Conservation (phyloP, 352 stramenopile species). For the Phytophthora multivora region DNA sequence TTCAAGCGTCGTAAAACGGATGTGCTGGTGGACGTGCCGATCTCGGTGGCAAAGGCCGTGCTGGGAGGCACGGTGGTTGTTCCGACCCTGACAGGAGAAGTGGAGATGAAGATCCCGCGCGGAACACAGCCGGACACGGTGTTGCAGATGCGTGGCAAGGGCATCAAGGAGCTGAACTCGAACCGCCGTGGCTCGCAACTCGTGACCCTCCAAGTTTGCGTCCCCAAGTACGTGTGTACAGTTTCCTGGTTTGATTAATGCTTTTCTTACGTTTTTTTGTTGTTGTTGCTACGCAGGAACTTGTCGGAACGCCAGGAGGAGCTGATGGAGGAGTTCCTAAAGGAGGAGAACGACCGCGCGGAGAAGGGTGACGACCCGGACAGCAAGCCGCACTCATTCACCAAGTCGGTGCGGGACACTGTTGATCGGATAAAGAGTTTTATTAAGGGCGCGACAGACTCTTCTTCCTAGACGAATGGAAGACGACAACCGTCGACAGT, state of each 20-base stretch:
- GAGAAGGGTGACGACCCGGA: conserved; percentile 70
- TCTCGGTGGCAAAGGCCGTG: conserved; percentile 93
- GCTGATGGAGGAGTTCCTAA: conserved; percentile 95
- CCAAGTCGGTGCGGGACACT: conserved; percentile 76
- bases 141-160: conserved; percentile 96
- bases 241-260: neutral
- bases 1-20: conserved; percentile 96
- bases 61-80: conserved; percentile 95
- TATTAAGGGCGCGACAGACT: conserved; percentile 69
- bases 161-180: conserved; percentile 95
- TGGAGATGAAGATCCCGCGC: conserved; percentile 96
- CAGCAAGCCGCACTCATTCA: conserved; percentile 87
- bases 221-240: conserved; percentile 87
- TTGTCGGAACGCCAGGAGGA: conserved; percentile 95
- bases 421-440: conserved; percentile 91
- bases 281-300: conserved; percentile 45
- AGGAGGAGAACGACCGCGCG: conserved; percentile 79
- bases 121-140: conserved; percentile 96
- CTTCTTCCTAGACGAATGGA: conserved; percentile 28
- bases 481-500: neutral
- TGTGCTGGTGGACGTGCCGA: conserved; percentile 94
- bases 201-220: conserved; percentile 96
- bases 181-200: conserved; percentile 95
- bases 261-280: conserved; percentile 2
- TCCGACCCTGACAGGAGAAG: conserved; percentile 96